These are phyloP conservation scores for Globisporangium recalcitrans DNA, from an alignment of 352 stramenopile genomes.

Conservation along the genomic window DNA sequence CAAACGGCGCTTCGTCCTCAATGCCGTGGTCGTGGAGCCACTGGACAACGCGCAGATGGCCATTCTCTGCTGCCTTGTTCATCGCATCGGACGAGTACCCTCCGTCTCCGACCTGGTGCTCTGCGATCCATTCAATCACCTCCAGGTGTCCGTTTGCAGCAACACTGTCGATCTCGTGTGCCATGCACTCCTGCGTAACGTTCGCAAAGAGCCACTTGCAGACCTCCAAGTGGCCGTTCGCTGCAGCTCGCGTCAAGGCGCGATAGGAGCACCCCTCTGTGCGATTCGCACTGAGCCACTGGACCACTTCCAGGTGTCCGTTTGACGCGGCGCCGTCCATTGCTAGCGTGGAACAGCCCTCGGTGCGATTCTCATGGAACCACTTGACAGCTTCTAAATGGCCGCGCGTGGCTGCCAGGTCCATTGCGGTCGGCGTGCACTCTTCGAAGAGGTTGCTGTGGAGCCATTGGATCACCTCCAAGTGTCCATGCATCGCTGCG, in stretches of 20 bases:
- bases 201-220: background rate
- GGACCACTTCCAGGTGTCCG: background rate
- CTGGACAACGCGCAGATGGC: slow-evolving; percentile 19
- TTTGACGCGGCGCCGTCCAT: background rate
- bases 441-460: background rate
- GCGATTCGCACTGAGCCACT: background rate
- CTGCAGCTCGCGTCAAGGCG: background rate
- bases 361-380: background rate
- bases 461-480: background rate
- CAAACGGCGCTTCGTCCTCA: background rate
- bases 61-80: slow-evolving; percentile 6
- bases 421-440: background rate
- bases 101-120: background rate
- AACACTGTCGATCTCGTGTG: background rate
- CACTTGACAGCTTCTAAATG: background rate
- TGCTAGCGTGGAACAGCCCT: background rate
- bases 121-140: background rate
- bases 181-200: background rate
- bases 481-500: background rate
- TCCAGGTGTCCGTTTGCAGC: background rate
- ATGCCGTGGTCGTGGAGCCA: slow-evolving; percentile 16
- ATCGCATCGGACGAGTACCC: background rate
- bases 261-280: background rate
- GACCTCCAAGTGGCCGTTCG: background rate
- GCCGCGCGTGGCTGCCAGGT: background rate